Evolutionary conservation across 2,329 filamentous ascomycete species (phyloP).

Genomic region (Penicillium sp.): DNA sequence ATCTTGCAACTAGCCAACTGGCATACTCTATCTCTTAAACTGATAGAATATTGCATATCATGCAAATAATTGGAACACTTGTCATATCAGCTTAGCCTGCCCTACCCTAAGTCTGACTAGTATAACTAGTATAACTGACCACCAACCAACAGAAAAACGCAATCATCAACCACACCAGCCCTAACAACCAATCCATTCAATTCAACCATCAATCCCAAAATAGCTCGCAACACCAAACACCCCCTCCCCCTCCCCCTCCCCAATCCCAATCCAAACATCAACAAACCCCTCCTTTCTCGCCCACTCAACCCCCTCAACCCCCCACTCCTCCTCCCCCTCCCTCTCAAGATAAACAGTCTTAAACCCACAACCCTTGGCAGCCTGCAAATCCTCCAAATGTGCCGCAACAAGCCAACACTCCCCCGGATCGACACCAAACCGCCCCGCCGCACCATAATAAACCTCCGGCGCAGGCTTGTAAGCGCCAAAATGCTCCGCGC

Average conservation of each 20-base stretch:
- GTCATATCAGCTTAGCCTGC: no score
- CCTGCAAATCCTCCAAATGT: constrained; percentile 69
- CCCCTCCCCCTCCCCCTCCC: constrained; percentile 19
- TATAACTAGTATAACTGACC: no score
- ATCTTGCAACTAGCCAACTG: no score
- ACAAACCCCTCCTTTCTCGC: constrained; percentile 62
- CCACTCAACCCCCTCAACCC: constrained; percentile 53
- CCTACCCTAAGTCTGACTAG: no score
- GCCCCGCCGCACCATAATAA: constrained; percentile 68
- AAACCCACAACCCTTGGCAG: constrained; percentile 65
- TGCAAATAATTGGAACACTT: no score
- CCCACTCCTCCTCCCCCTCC: constrained; percentile 66
- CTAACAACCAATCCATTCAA: no score
- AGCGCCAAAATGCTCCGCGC: constrained; percentile 68
- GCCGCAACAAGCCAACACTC: constrained; percentile 77
- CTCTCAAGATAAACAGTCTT: constrained; percentile 74
- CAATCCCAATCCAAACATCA: constrained; percentile 60
- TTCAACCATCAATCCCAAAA: constrained; percentile 19
- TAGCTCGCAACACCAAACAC: constrained; percentile 22
- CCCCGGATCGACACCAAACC: constrained; percentile 58
- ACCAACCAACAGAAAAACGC: no score
- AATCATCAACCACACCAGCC: no score
- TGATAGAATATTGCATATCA: no score
- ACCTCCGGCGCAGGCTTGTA: constrained; percentile 72
- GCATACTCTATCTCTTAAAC: no score